phyloP scores from a whole-genome alignment of 257 asterid genomes.

The Mentha longifolia region DNA sequence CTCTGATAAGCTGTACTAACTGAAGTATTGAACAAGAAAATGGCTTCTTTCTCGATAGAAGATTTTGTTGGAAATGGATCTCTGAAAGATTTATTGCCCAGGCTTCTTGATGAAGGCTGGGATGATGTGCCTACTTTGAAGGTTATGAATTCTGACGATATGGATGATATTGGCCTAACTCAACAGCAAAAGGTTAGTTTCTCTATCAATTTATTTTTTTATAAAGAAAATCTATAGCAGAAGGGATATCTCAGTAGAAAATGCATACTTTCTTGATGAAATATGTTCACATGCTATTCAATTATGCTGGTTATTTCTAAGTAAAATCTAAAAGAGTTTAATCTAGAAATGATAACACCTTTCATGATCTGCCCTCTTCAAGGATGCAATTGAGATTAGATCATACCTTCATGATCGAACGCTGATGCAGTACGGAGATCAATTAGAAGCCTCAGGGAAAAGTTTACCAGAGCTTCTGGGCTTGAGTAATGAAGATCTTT shows the following conservation, averaged over 20 bases:
- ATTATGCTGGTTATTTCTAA: too few species aligned
- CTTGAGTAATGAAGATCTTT: constrained; percentile 51
- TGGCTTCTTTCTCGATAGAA: constrained; percentile 84
- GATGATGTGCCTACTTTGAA: constrained; percentile 90
- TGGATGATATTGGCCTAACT: constrained; percentile 66
- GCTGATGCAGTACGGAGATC: constrained; percentile 68
- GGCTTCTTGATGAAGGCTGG: constrained; percentile 83
- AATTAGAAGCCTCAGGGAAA: constrained; percentile 60
- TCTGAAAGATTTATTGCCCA: constrained; percentile 56
- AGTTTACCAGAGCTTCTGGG: constrained; percentile 63
- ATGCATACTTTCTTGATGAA: constrained; percentile 1
- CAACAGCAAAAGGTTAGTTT: constrained; percentile 72
- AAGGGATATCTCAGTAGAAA: background rate
- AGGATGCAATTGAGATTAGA: constrained; percentile 82
- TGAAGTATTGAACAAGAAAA: constrained; percentile 37
- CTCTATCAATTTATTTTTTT: constrained; percentile 22
- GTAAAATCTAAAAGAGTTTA: background rate
- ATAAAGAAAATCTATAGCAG: too few species aligned
- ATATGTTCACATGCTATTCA: background rate
- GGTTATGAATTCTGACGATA: constrained; percentile 72
- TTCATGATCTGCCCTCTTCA: constrained; percentile 19
- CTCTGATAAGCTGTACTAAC: constrained; percentile 2
- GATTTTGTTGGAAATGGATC: constrained; percentile 79
- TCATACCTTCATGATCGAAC: constrained; percentile 78
- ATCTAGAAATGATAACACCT: constrained; percentile 12